Percentiles rank a stretch among this genome's conserved stretches.
Evolutionary conservation across 2,329 filamentous ascomycete species (phyloP).

Genomic region (Xylariaceae sp.): DNA sequence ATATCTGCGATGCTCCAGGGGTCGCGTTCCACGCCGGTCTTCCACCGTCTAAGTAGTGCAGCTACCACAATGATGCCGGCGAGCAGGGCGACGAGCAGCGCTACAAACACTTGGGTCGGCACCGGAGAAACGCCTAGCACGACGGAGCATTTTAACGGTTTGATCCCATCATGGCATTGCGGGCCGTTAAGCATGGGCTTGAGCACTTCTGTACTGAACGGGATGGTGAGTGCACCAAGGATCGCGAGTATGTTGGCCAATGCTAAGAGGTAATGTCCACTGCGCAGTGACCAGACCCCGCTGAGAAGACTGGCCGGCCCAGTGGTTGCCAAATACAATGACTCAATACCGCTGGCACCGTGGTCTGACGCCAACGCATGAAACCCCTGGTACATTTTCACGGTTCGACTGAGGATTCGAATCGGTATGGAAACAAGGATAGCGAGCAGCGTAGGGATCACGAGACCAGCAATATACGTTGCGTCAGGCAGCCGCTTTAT

Average conservation of each 20-base stretch:
- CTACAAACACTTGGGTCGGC: conserved; percentile 33
- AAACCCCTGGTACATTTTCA: conserved; percentile 41
- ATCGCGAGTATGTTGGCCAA: conserved; percentile 37
- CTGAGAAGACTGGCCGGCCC: conserved; percentile 36
- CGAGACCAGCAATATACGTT: conserved; percentile 36
- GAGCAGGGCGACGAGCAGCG: conserved; percentile 33
- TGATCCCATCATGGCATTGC: conserved; percentile 25
- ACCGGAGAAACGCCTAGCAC: conserved; percentile 34
- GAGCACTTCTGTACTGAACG: conserved; percentile 40
- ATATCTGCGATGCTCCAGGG: conserved; percentile 41
- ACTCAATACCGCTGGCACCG: conserved; percentile 40
- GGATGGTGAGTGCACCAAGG: conserved; percentile 36
- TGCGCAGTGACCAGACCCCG: conserved; percentile 34
- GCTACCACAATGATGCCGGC: conserved; percentile 31
- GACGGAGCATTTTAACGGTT: conserved; percentile 32
- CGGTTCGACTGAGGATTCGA: conserved; percentile 36
- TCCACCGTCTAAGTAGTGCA: conserved; percentile 32
- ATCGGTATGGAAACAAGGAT: conserved; percentile 36
- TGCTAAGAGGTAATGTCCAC: conserved; percentile 36
- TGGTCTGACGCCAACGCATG: conserved; percentile 37
- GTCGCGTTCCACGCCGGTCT: conserved; percentile 38
- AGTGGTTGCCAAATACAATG: conserved; percentile 41
- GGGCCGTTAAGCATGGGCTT: conserved; percentile 37
- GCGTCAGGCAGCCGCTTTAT: conserved; percentile 26
- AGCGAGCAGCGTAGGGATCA: conserved; percentile 37